Base-by-base conservation (phyloP, 129 eudicot genomes). In the Flaveria ramosissima region DNA sequence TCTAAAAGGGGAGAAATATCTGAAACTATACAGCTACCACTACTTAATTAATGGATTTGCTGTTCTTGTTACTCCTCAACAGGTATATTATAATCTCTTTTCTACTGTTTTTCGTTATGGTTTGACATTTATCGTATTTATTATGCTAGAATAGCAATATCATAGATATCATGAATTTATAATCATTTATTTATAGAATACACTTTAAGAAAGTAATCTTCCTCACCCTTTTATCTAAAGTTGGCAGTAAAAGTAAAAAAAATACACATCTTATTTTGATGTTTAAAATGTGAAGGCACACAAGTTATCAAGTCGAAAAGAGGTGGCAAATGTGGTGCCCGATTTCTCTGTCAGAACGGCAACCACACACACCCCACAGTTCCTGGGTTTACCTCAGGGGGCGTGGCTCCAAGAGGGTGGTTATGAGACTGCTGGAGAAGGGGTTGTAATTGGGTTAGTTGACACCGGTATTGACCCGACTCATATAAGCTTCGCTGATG, bases 381-480 rank as follows among this genome's bases (percentile, higher is more conserved):
- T 94, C 76, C 83, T 94, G 9, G 98, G 98, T 39, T 84, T 94
- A 57, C 96, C 98, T 62, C 93, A 91, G 74, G 97, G 98, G 76
- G 98, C 98, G 24, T 94, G 98, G 98, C 86, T 84, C 64, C 85
- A 85, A 86, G 90, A 88, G 72, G 99, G 97, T 59, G 97, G 99
- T 41, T 87, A 74, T 62, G 89, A 81, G 74, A 84, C 88, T 27
- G 99, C 97, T 39, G 99, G 99, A 36, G 94, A 91, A 85, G 97
- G 97, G 53, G 74, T 94, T 50, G 99, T 94, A n/a, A 94, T 91
- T 71, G 99, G 99, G 63, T 80, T 94, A 26, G 83, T 94, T 64
- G 99, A 94, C 81, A 94, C 99, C 1, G 99, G 99, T 68, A 94
- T 94, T 73, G 99, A 94, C 78, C 97, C 99, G 27, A 83, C 88